These are phyloP conservation scores for Handroanthus guayacan DNA, from an alignment of 257 asterid genomes.

Conservation along the genomic window DNA sequence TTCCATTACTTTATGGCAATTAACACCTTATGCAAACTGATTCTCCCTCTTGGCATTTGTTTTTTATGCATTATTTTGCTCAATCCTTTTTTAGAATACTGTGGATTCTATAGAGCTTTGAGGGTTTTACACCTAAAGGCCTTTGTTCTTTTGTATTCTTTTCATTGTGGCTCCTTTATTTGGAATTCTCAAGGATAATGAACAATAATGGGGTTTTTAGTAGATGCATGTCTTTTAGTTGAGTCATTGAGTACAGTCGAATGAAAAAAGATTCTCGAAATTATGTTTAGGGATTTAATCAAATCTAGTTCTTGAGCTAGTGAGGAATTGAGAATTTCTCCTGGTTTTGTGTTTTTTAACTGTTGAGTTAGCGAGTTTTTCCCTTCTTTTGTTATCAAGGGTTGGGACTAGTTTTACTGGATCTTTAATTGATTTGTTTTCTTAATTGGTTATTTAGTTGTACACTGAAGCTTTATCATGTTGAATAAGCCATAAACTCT, in stretches of 20 bases:
- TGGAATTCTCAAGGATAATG: neutral
- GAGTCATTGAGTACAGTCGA: neutral
- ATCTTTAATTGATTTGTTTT: no score
- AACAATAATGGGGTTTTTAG: neutral
- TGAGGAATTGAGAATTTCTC: slow-evolving; percentile 4
- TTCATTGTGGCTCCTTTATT: neutral
- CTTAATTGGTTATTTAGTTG: no score
- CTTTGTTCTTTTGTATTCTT: neutral
- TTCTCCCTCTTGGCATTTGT: slow-evolving; percentile 2
- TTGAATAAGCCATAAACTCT: no score
- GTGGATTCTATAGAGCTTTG: slow-evolving; percentile 3
- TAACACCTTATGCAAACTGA: neutral
- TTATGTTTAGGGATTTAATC: neutral
- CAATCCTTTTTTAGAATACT: neutral
- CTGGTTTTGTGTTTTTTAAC: slow-evolving; percentile 24
- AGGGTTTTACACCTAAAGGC: slow-evolving; percentile 20
- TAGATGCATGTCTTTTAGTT: slow-evolving; percentile 7
- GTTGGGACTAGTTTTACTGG: neutral
- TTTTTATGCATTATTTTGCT: neutral
- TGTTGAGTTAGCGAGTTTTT: slow-evolving; percentile 23
- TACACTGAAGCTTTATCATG: no score
- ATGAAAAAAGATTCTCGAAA: neutral
- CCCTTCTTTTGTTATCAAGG: neutral
- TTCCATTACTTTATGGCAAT: slow-evolving; percentile 3
- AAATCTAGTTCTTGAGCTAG: slow-evolving; percentile 7